Percentiles rank a stretch among this genome's conserved stretches.
phyloP scores from a whole-genome alignment of 305 asterid genomes.

The Solanum chacoense region DNA sequence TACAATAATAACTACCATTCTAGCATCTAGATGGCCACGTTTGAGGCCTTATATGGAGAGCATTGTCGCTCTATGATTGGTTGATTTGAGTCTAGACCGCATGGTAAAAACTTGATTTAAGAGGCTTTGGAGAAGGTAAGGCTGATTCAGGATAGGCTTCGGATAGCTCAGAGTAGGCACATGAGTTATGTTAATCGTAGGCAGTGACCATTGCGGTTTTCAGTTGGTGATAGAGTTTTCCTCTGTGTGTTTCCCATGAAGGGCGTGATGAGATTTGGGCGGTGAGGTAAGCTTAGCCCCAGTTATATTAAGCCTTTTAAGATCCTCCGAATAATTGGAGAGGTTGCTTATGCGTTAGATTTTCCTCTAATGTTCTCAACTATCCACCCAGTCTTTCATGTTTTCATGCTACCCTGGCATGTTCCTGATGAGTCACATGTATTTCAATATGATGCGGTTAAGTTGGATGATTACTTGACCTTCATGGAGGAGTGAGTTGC shows the following conservation, averaged over 20 bases:
- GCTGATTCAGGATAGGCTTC: neutral
- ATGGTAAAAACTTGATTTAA: neutral
- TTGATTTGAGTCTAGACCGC: neutral
- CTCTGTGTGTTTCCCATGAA: no score
- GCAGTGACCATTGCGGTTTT: neutral
- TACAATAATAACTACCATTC: neutral
- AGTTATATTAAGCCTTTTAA: neutral
- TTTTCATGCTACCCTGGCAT: neutral
- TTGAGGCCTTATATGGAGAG: neutral
- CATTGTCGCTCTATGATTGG: neutral
- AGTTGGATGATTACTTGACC: neutral
- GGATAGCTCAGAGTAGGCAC: neutral
- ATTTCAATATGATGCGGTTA: no score
- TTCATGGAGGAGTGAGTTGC: neutral
- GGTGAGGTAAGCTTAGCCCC: neutral
- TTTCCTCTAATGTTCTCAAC: neutral
- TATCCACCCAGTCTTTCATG: neutral
- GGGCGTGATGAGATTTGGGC: neutral
- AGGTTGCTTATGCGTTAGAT: neutral
- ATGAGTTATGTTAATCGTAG: neutral
- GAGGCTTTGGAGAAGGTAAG: neutral
- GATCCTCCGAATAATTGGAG: neutral
- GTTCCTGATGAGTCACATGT: neutral
- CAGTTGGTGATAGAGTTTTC: neutral
- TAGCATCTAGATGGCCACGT: neutral